phyloP scores from a whole-genome alignment of 208 protist genomes.

The Trichomonas vaginalis region DNA sequence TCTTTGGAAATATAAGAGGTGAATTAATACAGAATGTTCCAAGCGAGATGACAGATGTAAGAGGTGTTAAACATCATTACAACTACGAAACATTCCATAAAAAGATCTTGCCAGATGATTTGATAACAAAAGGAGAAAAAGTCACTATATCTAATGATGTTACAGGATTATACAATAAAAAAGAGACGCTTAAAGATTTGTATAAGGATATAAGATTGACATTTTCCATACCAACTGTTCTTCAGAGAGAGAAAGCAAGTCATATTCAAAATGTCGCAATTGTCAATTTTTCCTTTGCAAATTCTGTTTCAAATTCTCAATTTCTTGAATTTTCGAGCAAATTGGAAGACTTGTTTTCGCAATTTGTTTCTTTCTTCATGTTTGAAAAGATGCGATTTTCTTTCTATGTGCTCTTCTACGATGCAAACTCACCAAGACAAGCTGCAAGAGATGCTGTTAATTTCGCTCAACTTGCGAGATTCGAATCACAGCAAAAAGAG shows the following conservation, averaged over 20 bases:
- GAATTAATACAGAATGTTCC: neutral
- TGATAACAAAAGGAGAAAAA: neutral
- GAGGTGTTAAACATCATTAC: neutral
- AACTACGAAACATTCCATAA: neutral
- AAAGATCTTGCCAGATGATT: neutral
- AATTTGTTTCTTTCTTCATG: neutral
- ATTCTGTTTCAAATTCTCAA: neutral
- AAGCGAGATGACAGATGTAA: neutral
- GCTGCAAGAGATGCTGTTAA: neutral
- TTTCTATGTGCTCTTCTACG: neutral
- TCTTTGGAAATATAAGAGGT: neutral
- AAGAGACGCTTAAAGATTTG: neutral
- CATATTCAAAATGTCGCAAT: neutral
- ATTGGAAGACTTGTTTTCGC: neutral
- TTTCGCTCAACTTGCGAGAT: neutral
- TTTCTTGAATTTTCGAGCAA: neutral
- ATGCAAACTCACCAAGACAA: neutral
- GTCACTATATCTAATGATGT: neutral
- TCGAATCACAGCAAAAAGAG: neutral
- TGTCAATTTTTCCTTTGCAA: neutral
- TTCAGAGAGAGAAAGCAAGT: neutral
- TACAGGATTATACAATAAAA: neutral
- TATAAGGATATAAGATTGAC: neutral
- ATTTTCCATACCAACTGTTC: neutral
- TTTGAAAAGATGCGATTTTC: neutral